These are phyloP conservation scores for Termitomyces titanicus DNA, from an alignment of 768 basidiomycete species.

Conservation along the genomic window DNA sequence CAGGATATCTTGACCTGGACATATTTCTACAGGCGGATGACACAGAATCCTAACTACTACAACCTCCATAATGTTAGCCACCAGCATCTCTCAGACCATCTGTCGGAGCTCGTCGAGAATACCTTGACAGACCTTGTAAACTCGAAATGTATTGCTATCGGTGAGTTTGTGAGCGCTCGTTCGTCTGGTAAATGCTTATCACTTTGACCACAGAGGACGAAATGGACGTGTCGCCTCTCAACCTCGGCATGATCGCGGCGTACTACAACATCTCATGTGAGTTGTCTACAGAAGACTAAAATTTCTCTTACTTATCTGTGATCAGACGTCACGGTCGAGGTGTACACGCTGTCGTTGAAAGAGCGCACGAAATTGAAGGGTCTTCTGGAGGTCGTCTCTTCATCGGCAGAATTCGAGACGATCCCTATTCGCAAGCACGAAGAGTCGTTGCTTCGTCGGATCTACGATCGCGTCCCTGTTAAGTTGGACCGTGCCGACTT, in stretches of 20 bases:
- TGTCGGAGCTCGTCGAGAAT: constrained; percentile 93
- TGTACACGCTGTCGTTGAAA: constrained; percentile 92
- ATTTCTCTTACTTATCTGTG: constrained; percentile 9
- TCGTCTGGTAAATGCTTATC: neutral
- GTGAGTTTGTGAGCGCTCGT: constrained; percentile 30
- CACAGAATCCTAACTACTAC: constrained; percentile 95
- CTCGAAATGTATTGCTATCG: constrained; percentile 93
- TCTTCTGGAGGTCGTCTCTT: constrained; percentile 92
- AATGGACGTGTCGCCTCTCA: constrained; percentile 88
- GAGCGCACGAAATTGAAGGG: constrained; percentile 97
- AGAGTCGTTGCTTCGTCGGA: constrained; percentile 75
- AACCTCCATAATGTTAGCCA: constrained; percentile 94
- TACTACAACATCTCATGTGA: constrained; percentile 92
- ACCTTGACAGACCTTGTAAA: constrained; percentile 89
- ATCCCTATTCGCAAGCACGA: constrained; percentile 96
- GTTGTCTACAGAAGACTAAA: constrained; percentile 18
- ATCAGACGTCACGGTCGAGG: constrained; percentile 92
- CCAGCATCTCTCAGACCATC: constrained; percentile 91
- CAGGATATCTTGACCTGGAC: constrained; percentile 98
- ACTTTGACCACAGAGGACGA: constrained; percentile 70
- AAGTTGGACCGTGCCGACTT: constrained; percentile 83
- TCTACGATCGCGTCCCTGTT: constrained; percentile 96
- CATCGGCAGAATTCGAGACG: constrained; percentile 92
- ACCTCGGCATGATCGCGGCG: constrained; percentile 97
- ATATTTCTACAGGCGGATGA: constrained; percentile 96